Evolutionary conservation across 2,329 filamentous ascomycete species (phyloP).

Genomic region (Leptographium flavum): DNA sequence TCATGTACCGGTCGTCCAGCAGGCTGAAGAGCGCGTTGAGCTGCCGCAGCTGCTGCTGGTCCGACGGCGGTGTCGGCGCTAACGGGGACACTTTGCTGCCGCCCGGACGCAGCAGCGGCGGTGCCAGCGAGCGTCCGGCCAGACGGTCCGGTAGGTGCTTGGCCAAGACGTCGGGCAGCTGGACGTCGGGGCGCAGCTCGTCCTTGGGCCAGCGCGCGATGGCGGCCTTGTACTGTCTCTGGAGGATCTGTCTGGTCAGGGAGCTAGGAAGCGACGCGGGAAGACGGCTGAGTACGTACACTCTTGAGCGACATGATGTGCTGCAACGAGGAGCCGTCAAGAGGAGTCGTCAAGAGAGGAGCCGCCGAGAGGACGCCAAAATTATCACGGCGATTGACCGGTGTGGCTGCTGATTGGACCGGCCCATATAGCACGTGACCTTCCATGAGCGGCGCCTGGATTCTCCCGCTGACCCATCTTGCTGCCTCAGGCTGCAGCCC

Average conservation of each 20-base stretch:
- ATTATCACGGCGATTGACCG: no score
- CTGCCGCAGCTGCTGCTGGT: constrained; percentile 38
- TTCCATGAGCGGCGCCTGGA: no score
- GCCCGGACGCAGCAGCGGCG: background rate
- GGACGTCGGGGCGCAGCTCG: constrained; percentile 45
- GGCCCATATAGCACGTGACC: no score
- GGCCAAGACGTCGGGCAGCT: constrained; percentile 42
- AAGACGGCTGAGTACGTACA: no score
- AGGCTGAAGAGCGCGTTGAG: constrained; percentile 45
- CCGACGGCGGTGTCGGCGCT: constrained; percentile 17
- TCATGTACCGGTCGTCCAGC: constrained; percentile 43
- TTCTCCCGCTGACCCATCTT: no score
- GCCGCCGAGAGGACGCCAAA: no score
- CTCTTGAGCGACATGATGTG: no score
- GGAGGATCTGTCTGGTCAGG: constrained; percentile 31
- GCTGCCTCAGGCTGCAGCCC: no score
- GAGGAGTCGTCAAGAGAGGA: no score
- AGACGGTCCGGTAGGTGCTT: constrained; percentile 26
- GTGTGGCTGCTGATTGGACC: no score
- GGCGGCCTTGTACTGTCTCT: constrained; percentile 32
- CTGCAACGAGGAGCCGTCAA: no score
- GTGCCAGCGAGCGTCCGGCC: constrained; percentile 14
- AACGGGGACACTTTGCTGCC: background rate
- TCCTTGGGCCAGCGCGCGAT: constrained; percentile 50
- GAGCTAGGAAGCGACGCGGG: no score